These are phyloP conservation scores for Kurtzmaniella quercitrusa DNA, from an alignment of 1,139 yeast species.

Conservation along the genomic window DNA sequence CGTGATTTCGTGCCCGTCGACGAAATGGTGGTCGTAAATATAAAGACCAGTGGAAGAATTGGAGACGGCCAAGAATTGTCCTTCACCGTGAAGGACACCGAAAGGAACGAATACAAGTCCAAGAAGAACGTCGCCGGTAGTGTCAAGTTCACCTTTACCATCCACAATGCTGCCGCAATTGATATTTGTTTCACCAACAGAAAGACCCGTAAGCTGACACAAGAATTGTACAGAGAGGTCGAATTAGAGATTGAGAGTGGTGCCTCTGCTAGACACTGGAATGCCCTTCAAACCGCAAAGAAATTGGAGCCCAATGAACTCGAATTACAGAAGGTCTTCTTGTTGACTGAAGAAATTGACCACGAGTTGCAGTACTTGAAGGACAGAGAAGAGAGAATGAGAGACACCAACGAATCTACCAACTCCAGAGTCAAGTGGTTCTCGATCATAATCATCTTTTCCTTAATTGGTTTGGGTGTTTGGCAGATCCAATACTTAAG, in stretches of 20 bases:
- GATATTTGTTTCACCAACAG: conserved; percentile 87
- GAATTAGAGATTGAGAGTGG: conserved; percentile 94
- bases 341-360: conserved; percentile 73
- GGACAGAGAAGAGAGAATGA: conserved; percentile 81
- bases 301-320: conserved; percentile 90
- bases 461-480: conserved; percentile 73
- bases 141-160: conserved; percentile 73
- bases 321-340: conserved; percentile 80
- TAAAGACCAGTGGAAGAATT: conserved; percentile 63
- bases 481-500: conserved; percentile 93
- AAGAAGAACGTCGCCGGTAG: conserved; percentile 64
- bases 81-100: conserved; percentile 56
- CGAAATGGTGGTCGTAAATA: conserved; percentile 79
- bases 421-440: conserved; percentile 83
- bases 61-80: conserved; percentile 85
- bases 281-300: conserved; percentile 87
- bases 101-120: conserved; percentile 68
- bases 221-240: conserved; percentile 51
- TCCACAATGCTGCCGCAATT: conserved; percentile 77
- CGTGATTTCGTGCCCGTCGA: conserved; percentile 86
- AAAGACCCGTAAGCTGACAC: conserved; percentile 25
- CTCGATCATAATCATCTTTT: conserved; percentile 61
- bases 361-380: conserved; percentile 78
- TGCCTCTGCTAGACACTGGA: conserved; percentile 97
- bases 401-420: conserved; percentile 96